These are phyloP conservation scores for Xylariales sp. DNA, from an alignment of 2,329 filamentous ascomycete genomes.

Conservation along the genomic window DNA sequence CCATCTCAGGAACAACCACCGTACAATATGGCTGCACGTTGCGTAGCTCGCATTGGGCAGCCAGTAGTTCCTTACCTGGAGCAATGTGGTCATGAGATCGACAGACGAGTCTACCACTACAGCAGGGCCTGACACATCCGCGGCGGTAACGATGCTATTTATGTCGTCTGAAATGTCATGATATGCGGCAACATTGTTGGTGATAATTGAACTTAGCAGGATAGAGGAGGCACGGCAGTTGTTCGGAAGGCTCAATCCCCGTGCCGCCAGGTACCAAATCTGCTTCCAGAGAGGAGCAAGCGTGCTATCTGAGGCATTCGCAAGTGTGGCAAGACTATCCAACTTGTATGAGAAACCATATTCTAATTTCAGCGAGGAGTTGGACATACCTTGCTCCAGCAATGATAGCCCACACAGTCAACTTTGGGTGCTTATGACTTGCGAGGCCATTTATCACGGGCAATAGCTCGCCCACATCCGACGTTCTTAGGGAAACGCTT, in stretches of 20 bases:
- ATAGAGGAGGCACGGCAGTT: constrained; percentile 76
- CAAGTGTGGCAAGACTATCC: constrained; percentile 42
- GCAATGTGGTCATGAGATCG: constrained; percentile 64
- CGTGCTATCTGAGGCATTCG: constrained; percentile 29
- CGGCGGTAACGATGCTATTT: constrained; percentile 67
- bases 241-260: constrained; percentile 64
- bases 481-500: constrained; percentile 36
- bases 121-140: constrained; percentile 78
- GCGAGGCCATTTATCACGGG: constrained; percentile 54
- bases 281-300: constrained; percentile 60
- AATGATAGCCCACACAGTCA: constrained; percentile 79
- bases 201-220: constrained; percentile 65
- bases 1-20: constrained; percentile 83
- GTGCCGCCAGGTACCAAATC: constrained; percentile 69
- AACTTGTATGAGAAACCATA: neutral
- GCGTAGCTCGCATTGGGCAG: constrained; percentile 64
- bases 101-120: constrained; percentile 76
- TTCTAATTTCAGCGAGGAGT: too few relatives aligned
- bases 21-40: constrained; percentile 67
- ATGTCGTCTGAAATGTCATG: constrained; percentile 64
- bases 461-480: constrained; percentile 53
- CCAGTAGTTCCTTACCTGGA: constrained; percentile 62
- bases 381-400: constrained; percentile 74
- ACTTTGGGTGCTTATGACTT: constrained; percentile 62
- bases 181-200: constrained; percentile 61